phyloP scores from a whole-genome alignment of 106 monocot genomes.

The Phalaenopsis aphrodite region DNA sequence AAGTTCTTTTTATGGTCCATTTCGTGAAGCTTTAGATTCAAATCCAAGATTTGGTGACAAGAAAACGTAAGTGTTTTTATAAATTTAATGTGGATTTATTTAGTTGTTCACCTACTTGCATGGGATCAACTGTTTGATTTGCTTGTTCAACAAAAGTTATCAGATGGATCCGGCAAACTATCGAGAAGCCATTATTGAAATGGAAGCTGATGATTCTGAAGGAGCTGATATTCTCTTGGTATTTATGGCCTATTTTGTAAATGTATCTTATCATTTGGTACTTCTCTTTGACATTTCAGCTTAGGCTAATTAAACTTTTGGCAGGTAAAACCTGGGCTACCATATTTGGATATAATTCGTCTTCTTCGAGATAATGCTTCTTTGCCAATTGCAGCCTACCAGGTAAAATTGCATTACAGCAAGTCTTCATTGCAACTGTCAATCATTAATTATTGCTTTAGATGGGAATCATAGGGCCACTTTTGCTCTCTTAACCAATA shows the following conservation, averaged over 20 bases:
- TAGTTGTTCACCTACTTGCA: neutral
- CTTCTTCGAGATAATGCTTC: conserved; percentile 80
- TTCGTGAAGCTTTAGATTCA: conserved; percentile 98
- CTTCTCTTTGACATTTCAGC: neutral
- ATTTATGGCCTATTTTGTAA: neutral
- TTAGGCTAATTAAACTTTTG: neutral
- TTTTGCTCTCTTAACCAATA: neutral
- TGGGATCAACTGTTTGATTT: conserved; percentile 5
- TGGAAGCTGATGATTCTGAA: conserved; percentile 69
- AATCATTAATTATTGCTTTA: neutral
- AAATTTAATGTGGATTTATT: conserved; percentile 1
- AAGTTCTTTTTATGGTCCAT: conserved; percentile 97
- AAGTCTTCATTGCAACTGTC: neutral
- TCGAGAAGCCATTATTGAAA: conserved; percentile 86
- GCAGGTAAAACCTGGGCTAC: conserved; percentile 84
- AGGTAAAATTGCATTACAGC: conserved; percentile 31
- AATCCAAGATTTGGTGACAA: conserved; percentile 99
- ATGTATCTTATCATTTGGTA: neutral
- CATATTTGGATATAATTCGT: conserved; percentile 82
- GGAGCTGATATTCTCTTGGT: conserved; percentile 96
- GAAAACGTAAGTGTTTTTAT: conserved; percentile 61
- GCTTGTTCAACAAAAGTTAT: conserved; percentile 42
- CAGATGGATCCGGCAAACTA: conserved; percentile 99
- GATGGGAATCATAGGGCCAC: neutral
- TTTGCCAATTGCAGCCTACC: conserved; percentile 90